phyloP scores from a whole-genome alignment of 257 asterid species.

The Przewalskia tangutica region DNA sequence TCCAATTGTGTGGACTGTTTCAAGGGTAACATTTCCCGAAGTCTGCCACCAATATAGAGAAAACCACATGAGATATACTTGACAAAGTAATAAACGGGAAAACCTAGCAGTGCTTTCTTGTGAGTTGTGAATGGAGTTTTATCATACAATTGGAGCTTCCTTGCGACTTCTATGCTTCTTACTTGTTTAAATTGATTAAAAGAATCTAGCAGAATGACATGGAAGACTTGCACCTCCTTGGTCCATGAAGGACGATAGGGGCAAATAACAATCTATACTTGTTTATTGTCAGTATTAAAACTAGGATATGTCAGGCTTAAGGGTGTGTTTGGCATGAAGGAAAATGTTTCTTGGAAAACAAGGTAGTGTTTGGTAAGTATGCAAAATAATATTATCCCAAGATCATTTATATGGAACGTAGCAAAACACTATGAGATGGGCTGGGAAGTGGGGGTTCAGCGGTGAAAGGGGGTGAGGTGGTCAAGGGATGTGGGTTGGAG shows the following conservation, averaged over 20 bases:
- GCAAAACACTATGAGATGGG: too few relatives aligned
- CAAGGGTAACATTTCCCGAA: constrained; percentile 94
- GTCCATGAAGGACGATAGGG: neutral
- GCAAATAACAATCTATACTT: neutral
- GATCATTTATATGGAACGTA: too few relatives aligned
- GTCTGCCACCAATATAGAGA: constrained; percentile 46
- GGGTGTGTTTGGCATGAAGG: too few relatives aligned
- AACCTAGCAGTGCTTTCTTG: neutral
- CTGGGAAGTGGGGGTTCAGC: too few relatives aligned
- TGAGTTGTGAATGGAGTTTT: neutral
- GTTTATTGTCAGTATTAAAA: neutral
- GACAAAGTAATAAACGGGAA: neutral
- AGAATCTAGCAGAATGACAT: neutral
- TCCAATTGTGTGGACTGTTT: constrained; percentile 79
- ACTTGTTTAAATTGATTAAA: neutral
- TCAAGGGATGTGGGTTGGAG: too few relatives aligned
- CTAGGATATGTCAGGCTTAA: neutral
- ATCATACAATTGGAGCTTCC: neutral
- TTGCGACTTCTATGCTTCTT: neutral
- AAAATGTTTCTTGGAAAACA: too few relatives aligned
- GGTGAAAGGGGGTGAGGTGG: too few relatives aligned
- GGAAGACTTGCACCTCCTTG: neutral
- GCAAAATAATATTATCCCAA: too few relatives aligned
- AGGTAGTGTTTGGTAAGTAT: too few relatives aligned
- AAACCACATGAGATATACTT: neutral